Evolutionary conservation across 345 rosid species (phyloP).

Genomic region (Physaria fendleri): DNA sequence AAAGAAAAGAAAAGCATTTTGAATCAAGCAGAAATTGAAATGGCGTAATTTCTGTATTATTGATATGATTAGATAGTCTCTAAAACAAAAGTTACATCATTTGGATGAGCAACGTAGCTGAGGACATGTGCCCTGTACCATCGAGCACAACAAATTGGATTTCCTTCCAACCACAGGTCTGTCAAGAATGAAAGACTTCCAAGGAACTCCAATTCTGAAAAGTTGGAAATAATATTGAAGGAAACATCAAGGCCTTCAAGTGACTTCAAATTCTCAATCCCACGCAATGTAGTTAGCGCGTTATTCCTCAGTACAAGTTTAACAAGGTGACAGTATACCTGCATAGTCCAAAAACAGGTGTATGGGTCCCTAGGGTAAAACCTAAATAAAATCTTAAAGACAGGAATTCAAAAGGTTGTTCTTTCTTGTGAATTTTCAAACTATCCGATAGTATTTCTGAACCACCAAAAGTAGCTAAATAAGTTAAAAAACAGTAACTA

Average conservation of each 20-base stretch:
- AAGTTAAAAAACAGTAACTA: background rate
- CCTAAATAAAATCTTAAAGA: slow-evolving; percentile 17
- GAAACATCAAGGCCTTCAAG: slow-evolving; percentile 96
- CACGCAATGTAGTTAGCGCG: slow-evolving; percentile 75
- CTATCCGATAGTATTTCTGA: background rate
- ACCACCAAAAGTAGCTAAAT: slow-evolving; percentile 6
- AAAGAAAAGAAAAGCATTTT: background rate
- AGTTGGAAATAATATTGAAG: slow-evolving; percentile 82
- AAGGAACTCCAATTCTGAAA: slow-evolving; percentile 83
- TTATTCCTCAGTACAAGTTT: slow-evolving; percentile 96
- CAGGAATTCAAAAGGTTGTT: background rate
- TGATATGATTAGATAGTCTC: background rate
- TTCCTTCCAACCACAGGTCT: slow-evolving; percentile 97
- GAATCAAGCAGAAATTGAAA: background rate
- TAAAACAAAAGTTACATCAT: slow-evolving; percentile 47
- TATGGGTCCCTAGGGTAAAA: slow-evolving; percentile 29
- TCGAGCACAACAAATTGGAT: slow-evolving; percentile 81
- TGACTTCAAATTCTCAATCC: slow-evolving; percentile 92
- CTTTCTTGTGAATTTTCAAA: background rate
- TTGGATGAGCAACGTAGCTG: slow-evolving; percentile 60
- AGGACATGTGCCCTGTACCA: slow-evolving; percentile 92
- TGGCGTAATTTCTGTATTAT: background rate
- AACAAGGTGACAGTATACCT: slow-evolving; percentile 75
- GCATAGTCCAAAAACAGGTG: slow-evolving; percentile 46
- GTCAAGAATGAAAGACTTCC: slow-evolving; percentile 50